phyloP scores from a whole-genome alignment of 768 basidiomycete genomes.

The Lanmaoa rubissima region DNA sequence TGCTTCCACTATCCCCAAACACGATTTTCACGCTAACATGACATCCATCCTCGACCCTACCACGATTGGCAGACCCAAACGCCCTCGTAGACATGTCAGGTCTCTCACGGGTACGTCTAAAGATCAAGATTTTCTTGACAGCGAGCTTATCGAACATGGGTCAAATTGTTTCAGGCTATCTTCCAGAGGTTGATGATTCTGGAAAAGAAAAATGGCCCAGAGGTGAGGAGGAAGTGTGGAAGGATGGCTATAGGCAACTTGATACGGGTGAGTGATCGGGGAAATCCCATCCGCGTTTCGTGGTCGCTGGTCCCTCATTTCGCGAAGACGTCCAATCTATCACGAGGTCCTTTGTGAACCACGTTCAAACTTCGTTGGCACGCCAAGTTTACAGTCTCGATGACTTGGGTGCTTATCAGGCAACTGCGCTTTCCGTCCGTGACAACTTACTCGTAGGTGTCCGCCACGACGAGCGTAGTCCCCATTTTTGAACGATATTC shows the following conservation, averaged over 20 bases:
- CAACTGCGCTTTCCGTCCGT: constrained; percentile 81
- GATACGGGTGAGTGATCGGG: constrained; percentile 46
- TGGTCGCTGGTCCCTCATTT: constrained; percentile 2
- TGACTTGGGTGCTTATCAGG: constrained; percentile 87
- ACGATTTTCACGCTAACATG: constrained; percentile 35
- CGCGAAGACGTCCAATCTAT: constrained; percentile 55
- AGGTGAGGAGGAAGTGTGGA: constrained; percentile 78
- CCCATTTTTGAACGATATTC: not conserved
- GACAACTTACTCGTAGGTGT: constrained; percentile 77
- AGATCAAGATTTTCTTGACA: not conserved
- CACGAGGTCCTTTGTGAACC: constrained; percentile 74
- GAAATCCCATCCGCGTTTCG: constrained; percentile 1
- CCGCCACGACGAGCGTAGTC: not conserved
- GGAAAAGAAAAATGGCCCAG: constrained; percentile 86
- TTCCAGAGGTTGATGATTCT: constrained; percentile 70
- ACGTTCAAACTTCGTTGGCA: constrained; percentile 87
- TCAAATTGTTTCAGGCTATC: constrained; percentile 52
- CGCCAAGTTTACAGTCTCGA: constrained; percentile 90
- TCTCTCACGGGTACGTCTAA: constrained; percentile 54
- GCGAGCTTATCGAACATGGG: not conserved
- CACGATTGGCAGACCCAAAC: constrained; percentile 56
- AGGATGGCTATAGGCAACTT: constrained; percentile 53
- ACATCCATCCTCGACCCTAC: constrained; percentile 65
- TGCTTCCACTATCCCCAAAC: not conserved
- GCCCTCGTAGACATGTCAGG: constrained; percentile 62